A percentile compares a stretch with the other conserved stretches of the same genome.
Conservation (phyloP, 1,139 yeast genomes). For the Arxiozyma heterogenica region DNA sequence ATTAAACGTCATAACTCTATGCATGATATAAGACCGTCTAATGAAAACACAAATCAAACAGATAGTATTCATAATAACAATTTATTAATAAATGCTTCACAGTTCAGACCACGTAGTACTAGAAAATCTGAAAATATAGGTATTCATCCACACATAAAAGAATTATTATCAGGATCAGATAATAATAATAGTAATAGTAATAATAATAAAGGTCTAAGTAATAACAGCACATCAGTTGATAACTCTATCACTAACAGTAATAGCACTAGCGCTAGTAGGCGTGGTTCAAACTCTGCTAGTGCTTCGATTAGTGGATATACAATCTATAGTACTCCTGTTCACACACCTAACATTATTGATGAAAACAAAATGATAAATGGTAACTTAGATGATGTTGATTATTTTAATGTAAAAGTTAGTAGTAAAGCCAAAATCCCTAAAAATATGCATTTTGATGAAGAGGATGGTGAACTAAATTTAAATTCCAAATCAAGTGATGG, state of each 20-base stretch:
- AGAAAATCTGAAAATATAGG: constrained; percentile 14
- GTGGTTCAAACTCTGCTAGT: constrained; percentile 11
- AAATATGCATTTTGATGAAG: neutral
- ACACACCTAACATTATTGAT: constrained; percentile 15
- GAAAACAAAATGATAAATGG: neutral
- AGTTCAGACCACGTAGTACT: constrained; percentile 6
- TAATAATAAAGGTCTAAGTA: neutral
- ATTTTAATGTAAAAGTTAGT: constrained; percentile 1
- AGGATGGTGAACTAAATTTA: neutral
- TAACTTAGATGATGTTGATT: constrained; percentile 1
- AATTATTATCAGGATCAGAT: neutral
- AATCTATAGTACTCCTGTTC: constrained; percentile 24
- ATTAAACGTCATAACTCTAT: constrained; percentile 11
- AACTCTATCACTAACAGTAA: no score
- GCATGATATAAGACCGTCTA: neutral
- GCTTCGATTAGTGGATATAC: constrained; percentile 15
- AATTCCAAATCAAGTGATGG: neutral
- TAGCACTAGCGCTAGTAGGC: neutral
- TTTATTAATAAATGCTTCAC: neutral
- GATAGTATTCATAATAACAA: no score
- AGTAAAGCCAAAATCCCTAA: constrained; percentile 2
- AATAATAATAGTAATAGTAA: neutral
- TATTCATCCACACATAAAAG: constrained; percentile 3
- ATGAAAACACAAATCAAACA: neutral
- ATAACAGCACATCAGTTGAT: neutral